Conservation (phyloP, 257 asterid species). For the Paulownia fortunei region DNA sequence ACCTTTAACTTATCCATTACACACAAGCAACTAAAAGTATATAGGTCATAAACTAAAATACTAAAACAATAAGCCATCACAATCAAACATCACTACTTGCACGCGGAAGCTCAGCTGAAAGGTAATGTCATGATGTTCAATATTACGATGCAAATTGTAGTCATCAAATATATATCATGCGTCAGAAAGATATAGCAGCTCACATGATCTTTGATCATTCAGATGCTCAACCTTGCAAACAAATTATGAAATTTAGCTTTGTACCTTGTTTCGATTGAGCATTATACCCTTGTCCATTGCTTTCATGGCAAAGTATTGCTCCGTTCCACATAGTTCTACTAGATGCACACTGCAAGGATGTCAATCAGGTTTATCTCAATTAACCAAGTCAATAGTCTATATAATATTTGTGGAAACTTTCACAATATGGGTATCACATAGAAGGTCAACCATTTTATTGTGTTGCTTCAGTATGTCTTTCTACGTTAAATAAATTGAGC, state of each 20-base stretch:
- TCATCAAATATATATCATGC: not conserved
- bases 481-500: not conserved
- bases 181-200: not conserved
- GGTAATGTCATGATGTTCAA: not conserved
- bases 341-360: constrained; percentile 81
- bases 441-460: not conserved
- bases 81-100: not conserved
- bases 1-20: not conserved
- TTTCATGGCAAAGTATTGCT: constrained; percentile 87
- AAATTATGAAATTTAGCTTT: constrained; percentile 7
- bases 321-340: constrained; percentile 89
- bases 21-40: not conserved
- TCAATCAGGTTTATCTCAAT: constrained; percentile 15
- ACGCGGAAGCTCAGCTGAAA: not conserved
- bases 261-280: constrained; percentile 95
- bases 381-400: not conserved
- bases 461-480: not conserved
- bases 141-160: not conserved
- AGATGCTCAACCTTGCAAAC: not conserved
- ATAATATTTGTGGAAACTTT: not conserved
- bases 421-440: not conserved
- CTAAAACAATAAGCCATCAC: not conserved
- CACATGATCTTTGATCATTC: constrained; percentile 22
- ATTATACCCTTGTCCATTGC: constrained; percentile 96
- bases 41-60: not conserved